Base-by-base conservation (phyloP, 148 eudicot genomes). In the Rhododendron williamsianum region DNA sequence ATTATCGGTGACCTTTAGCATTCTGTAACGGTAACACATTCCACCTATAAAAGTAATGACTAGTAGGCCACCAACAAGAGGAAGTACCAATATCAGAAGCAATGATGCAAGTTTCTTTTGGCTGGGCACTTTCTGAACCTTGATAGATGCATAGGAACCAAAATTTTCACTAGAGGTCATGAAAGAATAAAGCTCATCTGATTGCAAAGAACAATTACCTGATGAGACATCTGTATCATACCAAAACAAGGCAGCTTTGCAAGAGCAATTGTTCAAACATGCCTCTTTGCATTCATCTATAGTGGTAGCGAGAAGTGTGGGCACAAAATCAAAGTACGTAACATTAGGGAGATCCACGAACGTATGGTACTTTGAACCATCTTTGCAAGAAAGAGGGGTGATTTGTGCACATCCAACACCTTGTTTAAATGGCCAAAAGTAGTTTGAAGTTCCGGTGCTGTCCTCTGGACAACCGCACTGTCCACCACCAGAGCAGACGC, bases 101-200 rank as follows among this genome's bases (percentile, higher is more conserved):
- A 46, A 73, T 71, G n/a, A 18, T 5, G 35, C 36, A 51, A 0
- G 35, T 33, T 33, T 33, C 1, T 33, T 33, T 33, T 1, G 16
- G 12, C 6, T 46, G 13, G 76, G 83, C 13, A 52, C 0, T 45
- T 52, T 76, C 60, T 86, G 90, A 27, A 89, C 87, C 72, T 89
- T 89, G 7, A 89, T 52, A 15, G 69, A 86, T 38, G 83, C 83
- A 48, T 84, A 23, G 4, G 85, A 76, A 18, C 60, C 10, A 82
- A 65, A 25, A 45, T 19, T 1, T 65, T 67, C 65, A 27, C 12
- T 6, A 9, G 36, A 15, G 35, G 51, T 3, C 83, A 63, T 67
- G 25, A 85, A 60, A 10, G 87, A 78, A 36, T 63, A 85, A 43
- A 85, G 33, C 48, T 79, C 65, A 48, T 78, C 81, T n/a, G 77